Percentiles rank a stretch among this genome's conserved stretches.
phyloP scores from a whole-genome alignment of 2,329 filamentous ascomycete species.

The Boeremia lycopersici region DNA sequence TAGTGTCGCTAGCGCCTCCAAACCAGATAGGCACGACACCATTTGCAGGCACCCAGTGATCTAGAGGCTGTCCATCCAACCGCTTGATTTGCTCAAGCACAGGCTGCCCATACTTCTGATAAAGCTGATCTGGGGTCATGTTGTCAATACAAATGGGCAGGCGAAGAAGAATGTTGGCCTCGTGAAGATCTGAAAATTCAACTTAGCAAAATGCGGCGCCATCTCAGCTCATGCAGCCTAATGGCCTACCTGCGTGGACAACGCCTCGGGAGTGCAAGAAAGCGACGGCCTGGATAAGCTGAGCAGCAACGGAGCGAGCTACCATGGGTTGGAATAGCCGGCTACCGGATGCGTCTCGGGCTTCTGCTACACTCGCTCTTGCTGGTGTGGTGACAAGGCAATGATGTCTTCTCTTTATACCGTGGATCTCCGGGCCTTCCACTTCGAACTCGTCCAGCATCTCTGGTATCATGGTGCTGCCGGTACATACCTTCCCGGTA shows the following conservation, averaged over 20 bases:
- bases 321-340: slow-evolving; percentile 14
- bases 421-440: too few species aligned
- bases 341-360: slow-evolving; percentile 9
- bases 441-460: too few species aligned
- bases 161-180: slow-evolving; percentile 17
- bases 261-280: slow-evolving; percentile 19
- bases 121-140: slow-evolving; percentile 11
- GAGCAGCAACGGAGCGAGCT: slow-evolving; percentile 17
- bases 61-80: slow-evolving; percentile 11
- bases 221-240: background rate
- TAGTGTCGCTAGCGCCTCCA: slow-evolving; percentile 6
- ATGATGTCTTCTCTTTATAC: too few species aligned
- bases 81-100: slow-evolving; percentile 11
- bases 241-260: slow-evolving; percentile 18
- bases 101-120: slow-evolving; percentile 15
- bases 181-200: slow-evolving; percentile 17
- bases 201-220: background rate
- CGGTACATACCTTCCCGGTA: too few species aligned
- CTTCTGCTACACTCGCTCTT: slow-evolving; percentile 27
- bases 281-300: slow-evolving; percentile 16
- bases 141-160: slow-evolving; percentile 13
- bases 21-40: slow-evolving; percentile 19
- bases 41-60: slow-evolving; percentile 18
- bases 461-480: too few species aligned
- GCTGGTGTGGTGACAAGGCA: slow-evolving; percentile 46